phyloP scores from a whole-genome alignment of 2,329 filamentous ascomycete genomes.

The Penicillium sp. region DNA sequence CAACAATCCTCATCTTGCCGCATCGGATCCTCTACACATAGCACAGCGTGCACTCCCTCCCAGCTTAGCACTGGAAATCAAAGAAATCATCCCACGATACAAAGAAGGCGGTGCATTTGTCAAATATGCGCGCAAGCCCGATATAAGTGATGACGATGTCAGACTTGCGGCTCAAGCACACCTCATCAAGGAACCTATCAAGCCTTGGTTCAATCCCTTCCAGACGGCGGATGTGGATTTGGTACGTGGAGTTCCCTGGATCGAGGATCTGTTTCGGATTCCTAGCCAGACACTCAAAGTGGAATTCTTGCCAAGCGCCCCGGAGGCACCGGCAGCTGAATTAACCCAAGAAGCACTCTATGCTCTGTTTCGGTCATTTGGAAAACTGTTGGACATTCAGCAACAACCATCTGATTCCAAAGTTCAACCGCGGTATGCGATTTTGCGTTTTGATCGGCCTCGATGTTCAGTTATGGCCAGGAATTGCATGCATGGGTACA shows the following conservation, averaged over 20 bases:
- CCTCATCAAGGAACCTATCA: conserved; percentile 64
- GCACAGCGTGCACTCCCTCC: conserved; percentile 58
- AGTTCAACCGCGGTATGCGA: conserved; percentile 70
- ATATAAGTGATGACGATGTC: conserved; percentile 48
- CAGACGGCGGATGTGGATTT: conserved; percentile 62
- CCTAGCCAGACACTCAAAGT: conserved; percentile 71
- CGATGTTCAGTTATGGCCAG: conserved; percentile 79
- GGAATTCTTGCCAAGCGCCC: conserved; percentile 70
- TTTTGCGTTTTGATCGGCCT: conserved; percentile 67
- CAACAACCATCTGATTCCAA: conserved; percentile 83
- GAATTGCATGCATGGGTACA: conserved; percentile 84
- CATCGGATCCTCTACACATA: conserved; percentile 52
- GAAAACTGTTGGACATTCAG: conserved; percentile 80
- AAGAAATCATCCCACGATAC: conserved; percentile 73
- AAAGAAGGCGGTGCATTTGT: conserved; percentile 93
- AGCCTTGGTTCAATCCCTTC: conserved; percentile 87
- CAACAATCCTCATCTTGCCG: conserved; percentile 47
- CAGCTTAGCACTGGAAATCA: conserved; percentile 61
- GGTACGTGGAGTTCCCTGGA: conserved; percentile 82
- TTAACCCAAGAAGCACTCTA: conserved; percentile 83
- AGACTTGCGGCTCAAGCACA: conserved; percentile 57
- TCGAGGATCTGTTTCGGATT: conserved; percentile 82
- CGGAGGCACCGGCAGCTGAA: conserved; percentile 67
- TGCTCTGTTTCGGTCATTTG: conserved; percentile 79
- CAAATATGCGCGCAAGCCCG: conserved; percentile 62